phyloP scores from a whole-genome alignment of 495 filamentous ascomycete species.

The Glutinoglossum americanum region DNA sequence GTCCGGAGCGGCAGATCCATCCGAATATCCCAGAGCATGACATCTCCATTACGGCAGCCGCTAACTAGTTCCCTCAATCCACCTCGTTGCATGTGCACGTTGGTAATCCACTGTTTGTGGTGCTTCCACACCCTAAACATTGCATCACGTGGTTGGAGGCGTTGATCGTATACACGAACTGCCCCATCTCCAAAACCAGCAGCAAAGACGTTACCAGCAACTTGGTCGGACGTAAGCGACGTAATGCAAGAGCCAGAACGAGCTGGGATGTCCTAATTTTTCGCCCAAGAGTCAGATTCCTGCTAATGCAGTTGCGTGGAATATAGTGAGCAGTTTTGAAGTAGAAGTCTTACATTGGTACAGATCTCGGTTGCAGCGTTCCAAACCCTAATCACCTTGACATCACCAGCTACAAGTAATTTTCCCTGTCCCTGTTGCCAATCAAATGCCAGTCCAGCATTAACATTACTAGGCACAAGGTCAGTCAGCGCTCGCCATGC shows the following conservation, averaged over 20 bases:
- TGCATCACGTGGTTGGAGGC: slow-evolving; percentile 51
- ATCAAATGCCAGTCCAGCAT: slow-evolving; percentile 87
- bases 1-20: slow-evolving; percentile 53
- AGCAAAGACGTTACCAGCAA: slow-evolving; percentile 85
- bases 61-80: slow-evolving; percentile 76
- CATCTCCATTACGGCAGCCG: slow-evolving; percentile 73
- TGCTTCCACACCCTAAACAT: slow-evolving; percentile 96
- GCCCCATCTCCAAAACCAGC: slow-evolving; percentile 96
- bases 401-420: slow-evolving; percentile 84
- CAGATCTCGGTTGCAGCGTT: slow-evolving; percentile 86
- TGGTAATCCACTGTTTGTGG: slow-evolving; percentile 82
- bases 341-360: slow-evolving; percentile 32
- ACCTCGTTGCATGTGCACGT: slow-evolving; percentile 91
- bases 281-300: not conserved
- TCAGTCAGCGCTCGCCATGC: slow-evolving; percentile 83
- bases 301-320: not conserved
- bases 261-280: slow-evolving; percentile 59
- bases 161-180: slow-evolving; percentile 82
- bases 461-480: slow-evolving; percentile 74
- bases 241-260: slow-evolving; percentile 92
- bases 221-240: slow-evolving; percentile 85
- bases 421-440: slow-evolving; percentile 97
- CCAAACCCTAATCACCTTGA: slow-evolving; percentile 89
- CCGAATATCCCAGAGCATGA: slow-evolving; percentile 91
- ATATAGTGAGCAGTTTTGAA: not conserved